A percentile compares a stretch with the other conserved stretches of the same genome.
Evolutionary conservation across 768 basidiomycete genomes (phyloP).

Genomic region (Boletus patriciae): DNA sequence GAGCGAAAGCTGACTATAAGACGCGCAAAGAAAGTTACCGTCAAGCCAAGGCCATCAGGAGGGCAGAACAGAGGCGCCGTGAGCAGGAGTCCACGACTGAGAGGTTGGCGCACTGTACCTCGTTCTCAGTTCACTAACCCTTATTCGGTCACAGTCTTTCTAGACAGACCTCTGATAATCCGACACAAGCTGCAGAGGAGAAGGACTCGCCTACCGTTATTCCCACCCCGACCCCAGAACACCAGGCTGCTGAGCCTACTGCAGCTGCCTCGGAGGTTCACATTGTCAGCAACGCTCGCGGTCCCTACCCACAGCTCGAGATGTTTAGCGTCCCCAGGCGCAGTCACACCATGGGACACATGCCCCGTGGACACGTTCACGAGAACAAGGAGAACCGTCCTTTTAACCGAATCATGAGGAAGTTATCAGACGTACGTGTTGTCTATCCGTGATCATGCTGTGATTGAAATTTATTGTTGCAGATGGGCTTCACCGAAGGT

Average conservation of each 20-base stretch:
- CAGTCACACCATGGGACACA: conserved; percentile 34
- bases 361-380: conserved; percentile 21
- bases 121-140: conserved; percentile 5
- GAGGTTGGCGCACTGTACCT: conserved; percentile 20
- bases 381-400: conserved; percentile 39
- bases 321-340: conserved; percentile 57
- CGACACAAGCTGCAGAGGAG: conserved; percentile 7
- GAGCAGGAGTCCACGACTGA: conserved; percentile 23
- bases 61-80: conserved; percentile 33
- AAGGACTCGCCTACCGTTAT: background rate
- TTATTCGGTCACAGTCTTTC: conserved; percentile 20
- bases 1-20: conserved; percentile 66
- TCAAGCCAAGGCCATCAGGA: conserved; percentile 51
- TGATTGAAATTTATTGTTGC: conserved; percentile 5
- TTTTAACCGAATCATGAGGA: conserved; percentile 51
- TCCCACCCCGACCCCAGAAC: conserved; percentile 10
- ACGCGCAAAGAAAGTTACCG: conserved; percentile 70
- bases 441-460: conserved; percentile 2
- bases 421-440: conserved; percentile 61
- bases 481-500: conserved; percentile 77
- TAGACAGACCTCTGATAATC: conserved; percentile 26
- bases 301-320: conserved; percentile 61
- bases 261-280: conserved; percentile 32
- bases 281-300: conserved; percentile 62
- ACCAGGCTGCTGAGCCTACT: conserved; percentile 17